Evolutionary conservation across 2,329 filamentous ascomycete genomes (phyloP), one percentile per base, ranked within the genome.

Genomic region (Colletotrichum sansevieriae): DNA sequence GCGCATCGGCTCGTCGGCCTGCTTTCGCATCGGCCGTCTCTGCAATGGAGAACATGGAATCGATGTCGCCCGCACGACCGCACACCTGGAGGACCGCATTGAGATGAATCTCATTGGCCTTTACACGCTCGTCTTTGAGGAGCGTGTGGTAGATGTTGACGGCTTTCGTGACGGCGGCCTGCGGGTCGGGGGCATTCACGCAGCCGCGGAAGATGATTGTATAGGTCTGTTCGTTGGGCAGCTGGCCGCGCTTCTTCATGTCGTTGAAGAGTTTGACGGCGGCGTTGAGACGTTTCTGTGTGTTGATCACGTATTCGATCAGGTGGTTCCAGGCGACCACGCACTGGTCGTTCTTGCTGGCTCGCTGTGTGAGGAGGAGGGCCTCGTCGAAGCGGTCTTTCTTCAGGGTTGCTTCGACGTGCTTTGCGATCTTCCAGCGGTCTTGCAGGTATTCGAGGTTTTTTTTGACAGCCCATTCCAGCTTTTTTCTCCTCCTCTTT

Each of bases 191-290:
- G 15, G 90, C 88, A 47, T 84, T 80, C 46, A 90, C 87, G 63
- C 95, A 88, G 35, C 94, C 95, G 58, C 88, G 85, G 72, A 99
- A 90, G 67, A 98, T 87, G 66, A 93, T 90, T 18, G 93, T 96
- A 76, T 92, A 98, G 0, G 96, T 98, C 74, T 91, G 88, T 3
- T 89, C 87, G 76, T 95, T 95, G 1, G 96, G 95, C 29, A 87
- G 84, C 74, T 97, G 92, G 5, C 85, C 91, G 70, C 94, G 88
- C 82, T 98, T 98, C 82, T 98, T 99, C 95, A 99, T 98, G 92
- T 93, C 95, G 78, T 98, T 97, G 82, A 90, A 98, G n/a, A 94
- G 83, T 80, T 92, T 94, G 65, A 97, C 80, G 18, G 92, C 95
- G 20, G 83, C 81, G 68, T 85, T 84, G 39, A 94, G 78, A 59